phyloP scores from a whole-genome alignment of 1,284 basidiomycete species.

The Trichosporon ovoides region DNA sequence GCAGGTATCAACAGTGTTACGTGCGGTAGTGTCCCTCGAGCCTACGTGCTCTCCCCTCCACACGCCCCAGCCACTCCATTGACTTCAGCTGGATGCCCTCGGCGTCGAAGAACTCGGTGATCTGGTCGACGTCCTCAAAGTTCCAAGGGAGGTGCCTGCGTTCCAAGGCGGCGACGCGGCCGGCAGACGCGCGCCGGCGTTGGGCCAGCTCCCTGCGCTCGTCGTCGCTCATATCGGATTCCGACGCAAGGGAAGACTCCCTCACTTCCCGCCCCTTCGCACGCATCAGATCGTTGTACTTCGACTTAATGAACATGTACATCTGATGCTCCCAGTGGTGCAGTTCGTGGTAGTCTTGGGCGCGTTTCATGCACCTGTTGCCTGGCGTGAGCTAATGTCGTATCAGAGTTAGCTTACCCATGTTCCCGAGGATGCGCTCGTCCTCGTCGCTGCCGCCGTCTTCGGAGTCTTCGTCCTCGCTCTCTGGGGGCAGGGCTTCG shows the following conservation, averaged over 20 bases:
- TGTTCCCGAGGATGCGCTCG: constrained; percentile 2
- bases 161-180: constrained; percentile 13
- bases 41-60: not conserved
- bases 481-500: no score
- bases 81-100: constrained; percentile 57
- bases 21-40: not conserved
- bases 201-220: constrained; percentile 1
- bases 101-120: constrained; percentile 75
- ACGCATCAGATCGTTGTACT: constrained; percentile 33
- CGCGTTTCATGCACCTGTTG: constrained; percentile 4
- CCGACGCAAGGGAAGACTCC: not conserved
- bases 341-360: constrained; percentile 34
- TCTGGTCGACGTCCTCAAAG: constrained; percentile 60
- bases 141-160: constrained; percentile 22
- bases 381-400: not conserved
- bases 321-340: constrained; percentile 40
- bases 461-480: not conserved
- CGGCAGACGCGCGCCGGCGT: constrained; percentile 4
- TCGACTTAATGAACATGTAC: constrained; percentile 23
- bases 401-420: no score
- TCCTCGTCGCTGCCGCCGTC: not conserved
- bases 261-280: constrained; percentile 12
- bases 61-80: not conserved
- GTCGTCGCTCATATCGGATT: constrained; percentile 24
- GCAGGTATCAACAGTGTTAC: no score